Percentiles rank a stretch among this genome's conserved stretches.
phyloP scores from a whole-genome alignment of 306 rosid genomes.

The Lathyrus tuberosus region DNA sequence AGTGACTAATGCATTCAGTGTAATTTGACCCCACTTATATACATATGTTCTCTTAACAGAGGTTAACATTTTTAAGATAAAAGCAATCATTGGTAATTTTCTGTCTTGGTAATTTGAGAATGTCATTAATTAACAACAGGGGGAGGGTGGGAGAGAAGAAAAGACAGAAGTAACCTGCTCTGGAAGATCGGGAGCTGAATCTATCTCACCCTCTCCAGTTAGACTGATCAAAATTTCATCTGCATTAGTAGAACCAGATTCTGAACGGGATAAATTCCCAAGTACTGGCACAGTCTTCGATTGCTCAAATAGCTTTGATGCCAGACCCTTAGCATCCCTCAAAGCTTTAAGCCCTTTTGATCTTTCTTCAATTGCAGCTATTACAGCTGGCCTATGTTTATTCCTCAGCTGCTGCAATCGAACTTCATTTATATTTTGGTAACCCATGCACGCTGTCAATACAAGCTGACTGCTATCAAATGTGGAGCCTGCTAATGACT shows the following conservation, averaged over 20 bases:
- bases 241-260: slow-evolving; percentile 85
- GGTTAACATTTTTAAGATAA: slow-evolving; percentile 11
- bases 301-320: slow-evolving; percentile 77
- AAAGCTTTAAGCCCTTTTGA: slow-evolving; percentile 80
- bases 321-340: slow-evolving; percentile 89
- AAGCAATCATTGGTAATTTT: slow-evolving; percentile 29
- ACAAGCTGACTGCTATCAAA: slow-evolving; percentile 99
- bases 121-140: slow-evolving; percentile 24
- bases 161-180: slow-evolving; percentile 67
- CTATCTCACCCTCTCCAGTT: slow-evolving; percentile 80
- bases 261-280: slow-evolving; percentile 68
- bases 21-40: neutral
- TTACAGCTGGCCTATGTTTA: slow-evolving; percentile 87
- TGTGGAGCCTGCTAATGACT: slow-evolving; percentile 97
- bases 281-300: slow-evolving; percentile 46
- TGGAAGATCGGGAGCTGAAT: slow-evolving; percentile 80
- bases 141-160: slow-evolving; percentile 17
- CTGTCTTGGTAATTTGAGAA: slow-evolving; percentile 1
- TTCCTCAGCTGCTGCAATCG: slow-evolving; percentile 82
- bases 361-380: slow-evolving; percentile 84
- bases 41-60: neutral
- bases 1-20: neutral
- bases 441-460: slow-evolving; percentile 98
- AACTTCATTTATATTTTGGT: slow-evolving; percentile 80
- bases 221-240: slow-evolving; percentile 81